Base-by-base conservation (phyloP, 108 stramenopile genomes). In the Asterionellopsis glacialis region DNA sequence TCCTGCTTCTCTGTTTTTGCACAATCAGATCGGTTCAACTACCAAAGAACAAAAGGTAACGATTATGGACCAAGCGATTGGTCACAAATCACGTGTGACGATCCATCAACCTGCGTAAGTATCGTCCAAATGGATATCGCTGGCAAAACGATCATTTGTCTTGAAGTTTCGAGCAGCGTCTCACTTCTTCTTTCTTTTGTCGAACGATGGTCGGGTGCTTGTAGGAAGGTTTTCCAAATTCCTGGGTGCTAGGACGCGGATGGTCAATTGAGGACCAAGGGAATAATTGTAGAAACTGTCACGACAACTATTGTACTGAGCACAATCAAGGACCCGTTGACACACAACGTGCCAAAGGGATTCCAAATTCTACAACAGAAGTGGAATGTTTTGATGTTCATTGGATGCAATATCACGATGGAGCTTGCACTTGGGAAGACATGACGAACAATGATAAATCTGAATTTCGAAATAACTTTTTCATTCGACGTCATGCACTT, bases 361-460 rank as follows among this genome's bases (percentile, higher is more conserved):
- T 33, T 33, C 33, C 33, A 2, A 33, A 33, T 33, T 33, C 33
- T 33, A 33, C 33, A 33, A 5, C 33, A 5, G 33, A 33, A 7
- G 33, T 33, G 33, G 33, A 33, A 33, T 67, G 56, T 51, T 21
- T 51, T 50, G 45, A 67, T 25, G 1, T 24, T 42, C 79, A 80
- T 40, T 80, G 73, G 73, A 80, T 80, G 79, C 62, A 74, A 58
- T 75, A 67, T 51, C 63, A 68, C 42, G 74, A 72, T 24, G 54
- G 56, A 19, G 40, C 48, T 16, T 80, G 79, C 41, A 49, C 40
- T 19, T 54, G 68, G 48, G 58, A 74, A 11, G 70, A 74, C 33
- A 33, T 80, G 41, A 51, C 49, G 22, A 42, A 51, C 22, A 69
- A 69, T 26, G 38, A n/a, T 10, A 23, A 57, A 38, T 55, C 65